These are phyloP conservation scores for Tubosaeta sp. DNA, from an alignment of 768 basidiomycete genomes.

Conservation along the genomic window DNA sequence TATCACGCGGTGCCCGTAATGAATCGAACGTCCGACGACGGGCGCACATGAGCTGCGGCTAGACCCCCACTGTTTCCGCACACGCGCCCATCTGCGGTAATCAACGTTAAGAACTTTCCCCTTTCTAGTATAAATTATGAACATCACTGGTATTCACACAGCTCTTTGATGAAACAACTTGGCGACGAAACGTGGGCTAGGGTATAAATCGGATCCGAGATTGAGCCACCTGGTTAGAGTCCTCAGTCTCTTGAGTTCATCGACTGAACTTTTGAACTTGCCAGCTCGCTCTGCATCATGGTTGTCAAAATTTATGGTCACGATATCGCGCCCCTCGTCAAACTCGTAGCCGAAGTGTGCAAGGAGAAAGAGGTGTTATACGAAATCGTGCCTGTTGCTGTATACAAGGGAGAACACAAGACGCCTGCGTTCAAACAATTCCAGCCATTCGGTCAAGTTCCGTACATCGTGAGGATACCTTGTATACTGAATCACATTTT, in stretches of 20 bases:
- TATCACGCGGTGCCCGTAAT: neutral
- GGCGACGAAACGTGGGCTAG: neutral
- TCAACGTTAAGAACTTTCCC: neutral
- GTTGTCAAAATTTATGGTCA: conserved; percentile 42
- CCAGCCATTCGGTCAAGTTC: conserved; percentile 39
- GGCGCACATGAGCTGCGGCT: neutral
- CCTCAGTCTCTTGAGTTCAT: neutral
- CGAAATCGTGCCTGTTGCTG: conserved; percentile 33
- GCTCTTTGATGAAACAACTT: neutral
- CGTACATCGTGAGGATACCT: conserved; percentile 23
- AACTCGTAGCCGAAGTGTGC: conserved; percentile 36
- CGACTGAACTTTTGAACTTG: neutral
- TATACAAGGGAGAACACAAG: conserved; percentile 35
- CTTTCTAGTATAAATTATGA: neutral
- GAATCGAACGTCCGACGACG: neutral
- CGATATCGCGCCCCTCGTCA: conserved; percentile 35
- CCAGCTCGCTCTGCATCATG: conserved; percentile 25
- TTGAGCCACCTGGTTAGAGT: neutral
- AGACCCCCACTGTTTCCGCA: conserved; percentile 1
- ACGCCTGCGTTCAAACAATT: conserved; percentile 27
- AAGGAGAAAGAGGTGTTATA: conserved; percentile 39
- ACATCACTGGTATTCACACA: neutral
- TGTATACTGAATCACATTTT: neutral
- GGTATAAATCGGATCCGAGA: conserved; percentile 3
- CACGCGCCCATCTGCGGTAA: neutral